phyloP scores from a whole-genome alignment of 306 rosid genomes.

The Trifolium dubium region DNA sequence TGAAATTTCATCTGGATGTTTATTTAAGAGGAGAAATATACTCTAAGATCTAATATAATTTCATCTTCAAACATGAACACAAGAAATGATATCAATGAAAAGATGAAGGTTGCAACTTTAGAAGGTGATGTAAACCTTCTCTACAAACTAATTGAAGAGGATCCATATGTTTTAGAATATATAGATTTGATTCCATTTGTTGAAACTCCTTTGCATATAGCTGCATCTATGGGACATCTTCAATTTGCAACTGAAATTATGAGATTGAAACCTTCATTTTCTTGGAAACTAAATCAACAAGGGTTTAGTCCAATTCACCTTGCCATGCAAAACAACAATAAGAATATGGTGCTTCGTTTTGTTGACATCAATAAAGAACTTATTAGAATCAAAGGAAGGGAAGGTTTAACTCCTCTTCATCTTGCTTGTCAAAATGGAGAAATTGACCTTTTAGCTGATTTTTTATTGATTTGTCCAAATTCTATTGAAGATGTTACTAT shows the following conservation, averaged over 20 bases:
- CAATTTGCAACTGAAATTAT: conserved; percentile 11
- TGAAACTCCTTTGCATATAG: conserved; percentile 27
- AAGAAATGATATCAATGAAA: background rate
- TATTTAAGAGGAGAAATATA: background rate
- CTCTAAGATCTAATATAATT: background rate
- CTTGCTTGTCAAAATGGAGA: conserved; percentile 3
- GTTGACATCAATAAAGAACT: conserved; percentile 26
- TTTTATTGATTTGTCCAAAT: conserved; percentile 8
- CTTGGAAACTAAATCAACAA: conserved; percentile 27
- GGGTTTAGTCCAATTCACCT: conserved; percentile 33
- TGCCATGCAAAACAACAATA: background rate
- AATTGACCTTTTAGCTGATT: background rate
- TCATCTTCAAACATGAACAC: conserved; percentile 13
- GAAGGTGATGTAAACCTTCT: conserved; percentile 24
- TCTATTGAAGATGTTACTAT: conserved; percentile 20
- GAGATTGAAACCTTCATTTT: conserved; percentile 22
- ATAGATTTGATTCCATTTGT: conserved; percentile 6
- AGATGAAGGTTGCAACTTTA: background rate
- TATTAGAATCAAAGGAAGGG: conserved; percentile 19
- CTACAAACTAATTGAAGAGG: conserved; percentile 11
- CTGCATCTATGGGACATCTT: conserved; percentile 6
- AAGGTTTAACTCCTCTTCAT: conserved; percentile 31
- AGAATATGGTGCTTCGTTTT: conserved; percentile 1
- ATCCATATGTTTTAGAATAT: conserved; percentile 9
- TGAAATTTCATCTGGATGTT: too few relatives aligned